These are phyloP conservation scores for Monilinia vaccinii-corymbosi DNA, from an alignment of 2,329 filamentous ascomycete genomes.

Conservation along the genomic window DNA sequence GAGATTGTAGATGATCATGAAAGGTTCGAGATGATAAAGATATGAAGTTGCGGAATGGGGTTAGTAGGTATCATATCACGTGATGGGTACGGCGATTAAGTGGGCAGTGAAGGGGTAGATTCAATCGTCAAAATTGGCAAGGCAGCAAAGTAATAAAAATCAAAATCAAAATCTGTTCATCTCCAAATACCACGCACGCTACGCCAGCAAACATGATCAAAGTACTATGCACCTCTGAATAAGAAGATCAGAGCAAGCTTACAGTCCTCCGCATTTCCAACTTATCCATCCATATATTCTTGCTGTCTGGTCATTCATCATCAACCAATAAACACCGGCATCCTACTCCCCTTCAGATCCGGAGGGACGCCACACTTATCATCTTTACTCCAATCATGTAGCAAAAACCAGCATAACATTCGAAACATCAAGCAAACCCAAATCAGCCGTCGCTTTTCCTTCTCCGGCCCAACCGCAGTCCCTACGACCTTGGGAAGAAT, in stretches of 20 bases:
- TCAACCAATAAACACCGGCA: conserved; percentile 47
- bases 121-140: neutral
- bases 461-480: conserved; percentile 24
- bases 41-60: conserved; percentile 57
- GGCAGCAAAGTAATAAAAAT: too few species aligned
- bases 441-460: conserved; percentile 31
- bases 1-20: too few species aligned
- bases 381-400: conserved; percentile 48
- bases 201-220: too few species aligned
- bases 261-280: neutral
- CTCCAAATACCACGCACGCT: too few species aligned
- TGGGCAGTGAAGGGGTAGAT: conserved; percentile 40
- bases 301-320: neutral
- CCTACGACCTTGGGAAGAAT: conserved; percentile 35
- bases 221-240: too few species aligned
- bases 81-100: conserved; percentile 45
- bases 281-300: neutral
- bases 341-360: conserved; percentile 43
- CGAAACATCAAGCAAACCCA: conserved; percentile 47
- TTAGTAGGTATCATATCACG: conserved; percentile 51
- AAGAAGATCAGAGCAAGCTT: neutral
- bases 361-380: conserved; percentile 45
- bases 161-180: too few species aligned
- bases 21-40: too few species aligned
- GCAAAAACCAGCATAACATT: conserved; percentile 49